Evolutionary conservation across 495 filamentous ascomycete species (phyloP).

Genomic region (Durotheca rogersii): DNA sequence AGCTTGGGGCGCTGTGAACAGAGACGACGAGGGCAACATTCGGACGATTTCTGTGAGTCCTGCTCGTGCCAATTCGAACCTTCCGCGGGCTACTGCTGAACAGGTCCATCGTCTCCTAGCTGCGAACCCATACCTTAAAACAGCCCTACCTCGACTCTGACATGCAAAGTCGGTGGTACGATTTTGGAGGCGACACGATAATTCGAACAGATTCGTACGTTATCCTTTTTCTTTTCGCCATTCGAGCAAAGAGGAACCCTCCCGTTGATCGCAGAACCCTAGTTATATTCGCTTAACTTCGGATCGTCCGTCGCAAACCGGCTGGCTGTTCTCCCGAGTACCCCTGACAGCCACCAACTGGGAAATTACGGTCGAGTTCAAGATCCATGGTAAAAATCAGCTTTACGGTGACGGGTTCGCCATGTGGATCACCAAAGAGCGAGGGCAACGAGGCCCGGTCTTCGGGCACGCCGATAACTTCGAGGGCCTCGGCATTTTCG

Average conservation of each 20-base stretch:
- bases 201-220: slow-evolving; percentile 86
- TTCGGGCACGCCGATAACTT: slow-evolving; percentile 89
- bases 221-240: slow-evolving; percentile 1
- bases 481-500: slow-evolving; percentile 93
- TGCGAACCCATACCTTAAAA: slow-evolving; percentile 40
- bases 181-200: slow-evolving; percentile 96
- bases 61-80: slow-evolving; percentile 13
- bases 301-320: slow-evolving; percentile 83
- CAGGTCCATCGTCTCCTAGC: slow-evolving; percentile 68
- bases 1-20: slow-evolving; percentile 44
- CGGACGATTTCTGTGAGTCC: slow-evolving; percentile 57
- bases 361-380: slow-evolving; percentile 98
- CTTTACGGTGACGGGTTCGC: slow-evolving; percentile 97
- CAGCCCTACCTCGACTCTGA: slow-evolving; percentile 97
- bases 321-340: slow-evolving; percentile 91
- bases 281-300: slow-evolving; percentile 92
- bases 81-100: slow-evolving; percentile 53
- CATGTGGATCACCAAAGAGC: slow-evolving; percentile 96
- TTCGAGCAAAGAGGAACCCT: not conserved
- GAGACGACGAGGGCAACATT: slow-evolving; percentile 50
- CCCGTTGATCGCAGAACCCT: slow-evolving; percentile 12
- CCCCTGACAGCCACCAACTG: slow-evolving; percentile 98
- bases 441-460: slow-evolving; percentile 76
- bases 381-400: slow-evolving; percentile 70
- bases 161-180: slow-evolving; percentile 98